A percentile compares a stretch with the other conserved stretches of the same genome.
Evolutionary conservation across 2,329 filamentous ascomycete species (phyloP).

Genomic region (Didymella pinodella): DNA sequence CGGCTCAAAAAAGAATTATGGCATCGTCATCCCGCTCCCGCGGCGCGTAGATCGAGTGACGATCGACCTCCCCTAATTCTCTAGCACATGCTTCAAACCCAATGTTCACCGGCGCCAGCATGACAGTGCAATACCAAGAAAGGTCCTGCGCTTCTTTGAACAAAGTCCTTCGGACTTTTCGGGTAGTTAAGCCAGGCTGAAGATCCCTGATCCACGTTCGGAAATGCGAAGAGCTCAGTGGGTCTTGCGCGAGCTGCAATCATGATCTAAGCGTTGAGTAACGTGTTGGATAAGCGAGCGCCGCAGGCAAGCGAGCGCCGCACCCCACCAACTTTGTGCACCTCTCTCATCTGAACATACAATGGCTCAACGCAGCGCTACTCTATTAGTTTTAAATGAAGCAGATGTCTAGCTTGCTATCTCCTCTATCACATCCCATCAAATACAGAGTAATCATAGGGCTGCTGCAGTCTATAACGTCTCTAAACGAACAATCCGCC

Average conservation of each 20-base stretch:
- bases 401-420: too few species aligned
- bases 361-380: too few species aligned
- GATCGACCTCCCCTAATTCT: background rate
- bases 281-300: too few species aligned
- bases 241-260: background rate
- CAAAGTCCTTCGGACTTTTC: background rate
- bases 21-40: constrained; percentile 11
- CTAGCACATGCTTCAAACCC: background rate
- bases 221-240: background rate
- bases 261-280: background rate
- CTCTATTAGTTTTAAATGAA: too few species aligned
- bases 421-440: too few species aligned
- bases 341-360: too few species aligned
- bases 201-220: background rate
- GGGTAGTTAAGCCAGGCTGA: background rate
- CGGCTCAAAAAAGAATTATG: constrained; percentile 9
- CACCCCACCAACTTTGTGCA: too few species aligned
- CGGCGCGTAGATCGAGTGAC: background rate
- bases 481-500: too few species aligned
- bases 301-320: too few species aligned
- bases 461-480: too few species aligned
- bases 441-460: too few species aligned
- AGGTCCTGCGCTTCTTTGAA: background rate
- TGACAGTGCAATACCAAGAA: background rate
- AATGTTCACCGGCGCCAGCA: background rate